These are phyloP conservation scores for Dactylellina leptospora DNA, from an alignment of 2,329 filamentous ascomycete genomes.

Conservation along the genomic window DNA sequence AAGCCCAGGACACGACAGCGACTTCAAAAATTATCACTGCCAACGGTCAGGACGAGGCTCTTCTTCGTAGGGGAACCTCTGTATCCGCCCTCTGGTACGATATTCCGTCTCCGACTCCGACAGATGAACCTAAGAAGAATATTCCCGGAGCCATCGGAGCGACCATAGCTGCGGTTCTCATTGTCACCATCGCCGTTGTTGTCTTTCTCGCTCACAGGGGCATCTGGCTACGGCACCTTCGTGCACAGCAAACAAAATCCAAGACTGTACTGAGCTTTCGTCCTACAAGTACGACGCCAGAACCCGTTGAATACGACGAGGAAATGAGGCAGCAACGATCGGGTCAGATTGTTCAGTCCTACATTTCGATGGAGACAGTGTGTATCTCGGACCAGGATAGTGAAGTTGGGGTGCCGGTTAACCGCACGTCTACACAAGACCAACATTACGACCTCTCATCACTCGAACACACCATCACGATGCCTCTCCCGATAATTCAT, in stretches of 20 bases:
- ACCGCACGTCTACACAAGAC: constrained; percentile 40
- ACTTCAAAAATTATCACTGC: constrained; percentile 6
- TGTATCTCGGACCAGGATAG: constrained; percentile 52
- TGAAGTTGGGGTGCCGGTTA: constrained; percentile 43
- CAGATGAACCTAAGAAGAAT: constrained; percentile 41
- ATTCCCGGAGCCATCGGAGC: constrained; percentile 46
- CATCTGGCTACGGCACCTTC: constrained; percentile 49
- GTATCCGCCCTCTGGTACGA: constrained; percentile 50
- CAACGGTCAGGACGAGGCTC: constrained; percentile 15
- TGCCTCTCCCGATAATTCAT: constrained; percentile 35
- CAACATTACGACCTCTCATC: constrained; percentile 31
- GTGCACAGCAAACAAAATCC: constrained; percentile 44
- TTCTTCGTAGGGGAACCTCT: constrained; percentile 31
- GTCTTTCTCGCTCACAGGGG: constrained; percentile 49
- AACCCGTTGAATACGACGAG: constrained; percentile 52
- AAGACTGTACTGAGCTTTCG: constrained; percentile 51
- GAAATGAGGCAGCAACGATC: constrained; percentile 50
- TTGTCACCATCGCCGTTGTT: constrained; percentile 47
- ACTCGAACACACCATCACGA: constrained; percentile 35
- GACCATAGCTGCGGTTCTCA: constrained; percentile 43
- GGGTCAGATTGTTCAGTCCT: constrained; percentile 50
- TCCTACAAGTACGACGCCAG: constrained; percentile 50
- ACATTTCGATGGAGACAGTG: constrained; percentile 52
- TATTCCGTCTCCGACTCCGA: constrained; percentile 44
- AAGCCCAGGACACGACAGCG: constrained; percentile 13